These are phyloP conservation scores for Jamesozyma hellenica DNA, from an alignment of 805 yeast genomes.

Conservation along the genomic window DNA sequence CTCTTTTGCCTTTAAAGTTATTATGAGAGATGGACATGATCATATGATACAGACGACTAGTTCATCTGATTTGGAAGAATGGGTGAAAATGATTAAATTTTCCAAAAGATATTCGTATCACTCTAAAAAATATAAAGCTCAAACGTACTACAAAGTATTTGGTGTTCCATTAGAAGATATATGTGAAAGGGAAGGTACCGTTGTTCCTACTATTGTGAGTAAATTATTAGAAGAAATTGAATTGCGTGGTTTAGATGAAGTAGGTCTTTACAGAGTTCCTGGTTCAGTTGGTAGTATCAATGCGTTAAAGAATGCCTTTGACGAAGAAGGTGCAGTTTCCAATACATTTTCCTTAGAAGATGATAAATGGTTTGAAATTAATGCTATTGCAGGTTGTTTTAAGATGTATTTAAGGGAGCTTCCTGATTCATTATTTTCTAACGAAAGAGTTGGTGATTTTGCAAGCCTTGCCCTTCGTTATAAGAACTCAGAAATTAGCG, in stretches of 20 bases:
- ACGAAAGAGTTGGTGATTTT: constrained; percentile 52
- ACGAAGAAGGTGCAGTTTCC: constrained; percentile 36
- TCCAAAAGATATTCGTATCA: constrained; percentile 35
- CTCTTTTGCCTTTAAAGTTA: constrained; percentile 31
- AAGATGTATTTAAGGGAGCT: constrained; percentile 75
- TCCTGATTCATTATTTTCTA: constrained; percentile 74
- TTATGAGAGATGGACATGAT: constrained; percentile 41
- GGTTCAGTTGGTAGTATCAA: constrained; percentile 53
- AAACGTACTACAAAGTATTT: constrained; percentile 49
- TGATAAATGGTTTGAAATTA: constrained; percentile 64
- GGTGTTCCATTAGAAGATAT: constrained; percentile 76
- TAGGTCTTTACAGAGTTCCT: constrained; percentile 75
- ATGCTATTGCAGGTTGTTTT: constrained; percentile 80
- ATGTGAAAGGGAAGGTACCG: constrained; percentile 58
- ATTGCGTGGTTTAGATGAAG: constrained; percentile 77
- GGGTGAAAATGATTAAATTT: constrained; percentile 45
- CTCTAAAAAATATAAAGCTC: constrained; percentile 33
- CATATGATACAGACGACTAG: constrained; percentile 56
- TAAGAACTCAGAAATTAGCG: constrained; percentile 14
- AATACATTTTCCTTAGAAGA: constrained; percentile 38
- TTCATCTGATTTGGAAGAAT: constrained; percentile 56
- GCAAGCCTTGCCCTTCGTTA: constrained; percentile 26
- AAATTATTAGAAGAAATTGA: constrained; percentile 68
- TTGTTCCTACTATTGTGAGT: constrained; percentile 57
- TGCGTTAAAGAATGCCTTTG: constrained; percentile 43